Evolutionary conservation across 495 filamentous ascomycete species (phyloP), one percentile per base, ranked within the genome.

Genomic region (Xylaria castorea): DNA sequence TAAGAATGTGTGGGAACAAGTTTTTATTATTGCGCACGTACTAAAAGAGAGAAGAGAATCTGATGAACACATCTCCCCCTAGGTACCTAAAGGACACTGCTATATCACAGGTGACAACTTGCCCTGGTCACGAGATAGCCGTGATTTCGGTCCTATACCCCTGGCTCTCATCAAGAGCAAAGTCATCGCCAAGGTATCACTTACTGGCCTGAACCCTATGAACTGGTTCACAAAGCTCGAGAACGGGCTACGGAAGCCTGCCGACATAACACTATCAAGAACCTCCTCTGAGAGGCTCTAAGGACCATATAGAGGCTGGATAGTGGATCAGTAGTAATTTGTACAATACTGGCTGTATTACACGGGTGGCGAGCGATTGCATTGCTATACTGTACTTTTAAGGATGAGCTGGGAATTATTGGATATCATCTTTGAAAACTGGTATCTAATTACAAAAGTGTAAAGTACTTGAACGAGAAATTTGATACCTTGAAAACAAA

Each of bases 41-140:
- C 4, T 16, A 8, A 27, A 30, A 32, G 22, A 20, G n/a, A 53
- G 57, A 34, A 66, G 9, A 34, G 5, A 2, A 72, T 48, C 30
- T 46, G 32, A 34, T 22, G 66, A 50, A 50, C 27, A 1, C 20
- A 66, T 30, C 8, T 16, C 36, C 14, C 9, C 51, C 27, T 30
- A 95, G 94, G 90, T 98, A 18, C 96, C 96, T 0, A 85, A 91
- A 75, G 96, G 96, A 11, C 95, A 98, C 85, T 94, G 92, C 75
- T 98, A 93, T 87, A 81, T 97, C 12, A 89, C 89, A 1, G 96
- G 96, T 5, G 96, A 99, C 78, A 98, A 98, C 81, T 77, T 95
- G 60, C 87, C 89, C 14, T 91, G 86, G 78, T 97, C 94, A 42
- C 83, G 92, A 61, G 96, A 99, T 84, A 97, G 94, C 69, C 89